Percentiles rank a stretch among this genome's conserved stretches.
Conservation (phyloP, 306 rosid species). For the Ormosia semicastrata region DNA sequence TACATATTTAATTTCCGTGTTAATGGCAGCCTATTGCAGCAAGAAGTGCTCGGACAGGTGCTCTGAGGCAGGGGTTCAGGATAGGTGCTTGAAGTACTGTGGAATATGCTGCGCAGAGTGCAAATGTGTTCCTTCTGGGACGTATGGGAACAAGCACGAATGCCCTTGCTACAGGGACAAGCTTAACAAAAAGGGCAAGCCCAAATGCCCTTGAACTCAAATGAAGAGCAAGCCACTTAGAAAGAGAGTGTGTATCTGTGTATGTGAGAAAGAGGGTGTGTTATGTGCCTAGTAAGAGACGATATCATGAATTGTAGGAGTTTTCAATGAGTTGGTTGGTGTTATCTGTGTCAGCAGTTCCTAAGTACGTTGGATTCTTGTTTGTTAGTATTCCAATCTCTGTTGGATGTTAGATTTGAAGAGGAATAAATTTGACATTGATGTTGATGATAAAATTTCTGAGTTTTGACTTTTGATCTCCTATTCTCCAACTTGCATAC, state of each 20-base stretch:
- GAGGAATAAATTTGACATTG: constrained; percentile 9
- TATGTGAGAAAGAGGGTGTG: not conserved
- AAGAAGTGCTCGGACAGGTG: constrained; percentile 59
- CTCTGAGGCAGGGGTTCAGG: constrained; percentile 51
- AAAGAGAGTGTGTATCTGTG: not conserved
- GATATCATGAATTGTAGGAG: not conserved
- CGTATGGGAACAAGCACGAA: constrained; percentile 76
- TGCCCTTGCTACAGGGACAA: constrained; percentile 82
- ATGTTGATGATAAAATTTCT: not conserved
- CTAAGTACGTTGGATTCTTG: not conserved
- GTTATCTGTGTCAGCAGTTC: not conserved
- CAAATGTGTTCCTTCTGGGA: constrained; percentile 84
- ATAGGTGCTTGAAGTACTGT: constrained; percentile 71
- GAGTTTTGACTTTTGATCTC: not conserved
- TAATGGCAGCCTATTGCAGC: constrained; percentile 38
- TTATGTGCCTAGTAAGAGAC: not conserved
- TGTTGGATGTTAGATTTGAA: constrained; percentile 17
- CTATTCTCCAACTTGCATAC: not conserved
- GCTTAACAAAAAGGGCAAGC: constrained; percentile 53
- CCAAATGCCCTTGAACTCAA: constrained; percentile 66
- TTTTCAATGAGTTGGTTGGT: not conserved
- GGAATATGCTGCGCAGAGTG: constrained; percentile 64
- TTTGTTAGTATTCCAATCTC: not conserved
- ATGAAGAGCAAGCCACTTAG: not conserved
- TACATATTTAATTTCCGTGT: not conserved